Base-by-base conservation (phyloP, 441 rosid genomes). In the Isatis lusitanica region DNA sequence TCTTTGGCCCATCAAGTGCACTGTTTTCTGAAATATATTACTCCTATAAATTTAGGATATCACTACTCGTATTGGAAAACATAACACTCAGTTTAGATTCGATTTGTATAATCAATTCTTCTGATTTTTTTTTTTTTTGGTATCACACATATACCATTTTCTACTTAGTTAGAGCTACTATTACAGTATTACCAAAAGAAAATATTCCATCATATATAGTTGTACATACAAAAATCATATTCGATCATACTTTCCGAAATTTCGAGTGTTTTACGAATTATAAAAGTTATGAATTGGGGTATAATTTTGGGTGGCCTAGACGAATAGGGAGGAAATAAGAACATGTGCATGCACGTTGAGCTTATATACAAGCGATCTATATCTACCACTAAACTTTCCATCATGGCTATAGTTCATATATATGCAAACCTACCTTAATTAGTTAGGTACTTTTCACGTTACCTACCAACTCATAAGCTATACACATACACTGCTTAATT, bases 311-410 rank as follows among this genome's bases (percentile, higher is more conserved):
- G 63, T 68, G 58, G 62, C 31, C 50, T 68, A 68, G 52, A 47
- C 9, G 60, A 28, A 63, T 46, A 70, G 66, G 74, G 61, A 55
- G 21, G 71, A 68, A 26, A 63, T 63, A 56, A 57, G 53, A 63
- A 57, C 79, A 76, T 76, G 79, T 75, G 75, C 74, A 75, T 69
- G 70, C 75, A 69, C 75, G 75, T 75, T 75, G 31, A 53, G 70
- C 30, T 44, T 35, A 56, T 53, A 75, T 63, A 55, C 71, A 33
- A 69, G 66, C 75, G 16, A 75, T 75, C 71, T 18, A 55, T 70
- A 17, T 75, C 70, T 50, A 75, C 75, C 71, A 70, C 46, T 75
- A 17, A 76, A 55, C 65, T 63, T 55, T 63, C 26, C 56, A 75
- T 75, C 70, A 69, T 69, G 60, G 36, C 74, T 68, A 66, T 51